Evolutionary conservation across 2,329 filamentous ascomycete species (phyloP).

Genomic region (Helminthosporium solani): DNA sequence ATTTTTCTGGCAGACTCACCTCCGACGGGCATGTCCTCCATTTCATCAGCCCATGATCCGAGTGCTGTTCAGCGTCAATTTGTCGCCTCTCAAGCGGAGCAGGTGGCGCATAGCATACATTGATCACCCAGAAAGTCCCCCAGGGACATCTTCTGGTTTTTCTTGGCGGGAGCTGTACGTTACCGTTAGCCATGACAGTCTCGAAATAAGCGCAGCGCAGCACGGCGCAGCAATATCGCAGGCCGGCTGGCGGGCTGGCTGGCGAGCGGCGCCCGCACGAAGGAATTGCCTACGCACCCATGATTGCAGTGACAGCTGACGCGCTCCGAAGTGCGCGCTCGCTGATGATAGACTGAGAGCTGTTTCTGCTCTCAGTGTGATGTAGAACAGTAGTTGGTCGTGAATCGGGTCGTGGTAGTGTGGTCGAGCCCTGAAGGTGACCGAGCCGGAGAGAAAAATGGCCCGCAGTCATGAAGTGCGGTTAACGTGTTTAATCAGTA

Average conservation of each 20-base stretch:
- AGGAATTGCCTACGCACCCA: slow-evolving; percentile 49
- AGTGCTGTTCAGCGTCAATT: slow-evolving; percentile 54
- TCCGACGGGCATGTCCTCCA: slow-evolving; percentile 79
- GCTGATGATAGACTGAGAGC: slow-evolving; percentile 32
- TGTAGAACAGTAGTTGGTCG: slow-evolving; percentile 23
- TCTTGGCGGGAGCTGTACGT: slow-evolving; percentile 80
- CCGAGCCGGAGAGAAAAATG: slow-evolving; percentile 30
- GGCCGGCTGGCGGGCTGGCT: slow-evolving; percentile 14
- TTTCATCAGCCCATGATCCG: slow-evolving; percentile 98
- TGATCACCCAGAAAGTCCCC: slow-evolving; percentile 92
- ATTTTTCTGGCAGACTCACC: slow-evolving; percentile 55
- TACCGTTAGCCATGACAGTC: slow-evolving; percentile 47
- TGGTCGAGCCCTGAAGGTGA: slow-evolving; percentile 20
- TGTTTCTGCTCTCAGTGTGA: slow-evolving; percentile 26
- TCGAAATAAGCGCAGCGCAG: slow-evolving; percentile 16
- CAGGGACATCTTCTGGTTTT: slow-evolving; percentile 97
- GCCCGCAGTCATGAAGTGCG: slow-evolving; percentile 22
- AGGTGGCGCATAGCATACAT: slow-evolving; percentile 69
- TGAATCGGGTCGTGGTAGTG: slow-evolving; percentile 17
- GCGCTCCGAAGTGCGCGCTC: slow-evolving; percentile 42
- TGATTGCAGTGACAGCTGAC: slow-evolving; percentile 58
- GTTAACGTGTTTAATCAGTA: too few relatives aligned
- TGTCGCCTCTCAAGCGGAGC: slow-evolving; percentile 12
- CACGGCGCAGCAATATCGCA: slow-evolving; percentile 24
- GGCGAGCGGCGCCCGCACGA: slow-evolving; percentile 25